Evolutionary conservation across 2,329 filamentous ascomycete genomes (phyloP).

Genomic region (Colletotrichum sp.): DNA sequence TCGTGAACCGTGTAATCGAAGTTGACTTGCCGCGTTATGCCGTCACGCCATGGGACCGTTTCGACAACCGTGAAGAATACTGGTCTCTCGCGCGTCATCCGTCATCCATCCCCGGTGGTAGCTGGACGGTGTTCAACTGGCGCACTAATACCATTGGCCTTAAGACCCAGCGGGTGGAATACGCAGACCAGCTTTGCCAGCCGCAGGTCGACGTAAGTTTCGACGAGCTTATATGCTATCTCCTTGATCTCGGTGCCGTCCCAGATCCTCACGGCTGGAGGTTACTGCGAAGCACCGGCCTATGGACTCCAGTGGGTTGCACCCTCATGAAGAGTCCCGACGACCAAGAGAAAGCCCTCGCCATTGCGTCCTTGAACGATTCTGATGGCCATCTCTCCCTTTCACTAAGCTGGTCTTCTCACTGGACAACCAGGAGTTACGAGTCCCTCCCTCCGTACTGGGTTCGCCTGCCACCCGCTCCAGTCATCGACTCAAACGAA

Average conservation of each 20-base stretch:
- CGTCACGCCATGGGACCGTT: conserved; percentile 64
- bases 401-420: conserved; percentile 58
- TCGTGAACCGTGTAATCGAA: conserved; percentile 71
- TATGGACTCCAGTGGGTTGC: conserved; percentile 67
- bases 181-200: conserved; percentile 60
- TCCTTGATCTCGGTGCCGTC: conserved; percentile 67
- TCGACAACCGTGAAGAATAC: conserved; percentile 58
- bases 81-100: conserved; percentile 60
- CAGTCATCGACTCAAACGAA: neutral
- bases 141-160: conserved; percentile 65
- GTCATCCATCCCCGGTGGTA: conserved; percentile 62
- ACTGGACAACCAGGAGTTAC: conserved; percentile 58
- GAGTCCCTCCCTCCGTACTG: conserved; percentile 64
- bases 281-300: conserved; percentile 58
- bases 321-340: conserved; percentile 60
- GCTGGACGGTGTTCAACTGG: conserved; percentile 72
- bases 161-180: conserved; percentile 68
- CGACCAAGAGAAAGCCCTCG: conserved; percentile 52
- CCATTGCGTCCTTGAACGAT: conserved; percentile 61
- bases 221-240: conserved; percentile 64
- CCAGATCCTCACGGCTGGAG: conserved; percentile 65
- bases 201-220: conserved; percentile 60
- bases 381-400: conserved; percentile 66
- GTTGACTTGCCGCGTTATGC: conserved; percentile 70
- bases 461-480: conserved; percentile 51